Base-by-base conservation (phyloP, 768 basidiomycete species). In the Symmetrospora coprosmae region DNA sequence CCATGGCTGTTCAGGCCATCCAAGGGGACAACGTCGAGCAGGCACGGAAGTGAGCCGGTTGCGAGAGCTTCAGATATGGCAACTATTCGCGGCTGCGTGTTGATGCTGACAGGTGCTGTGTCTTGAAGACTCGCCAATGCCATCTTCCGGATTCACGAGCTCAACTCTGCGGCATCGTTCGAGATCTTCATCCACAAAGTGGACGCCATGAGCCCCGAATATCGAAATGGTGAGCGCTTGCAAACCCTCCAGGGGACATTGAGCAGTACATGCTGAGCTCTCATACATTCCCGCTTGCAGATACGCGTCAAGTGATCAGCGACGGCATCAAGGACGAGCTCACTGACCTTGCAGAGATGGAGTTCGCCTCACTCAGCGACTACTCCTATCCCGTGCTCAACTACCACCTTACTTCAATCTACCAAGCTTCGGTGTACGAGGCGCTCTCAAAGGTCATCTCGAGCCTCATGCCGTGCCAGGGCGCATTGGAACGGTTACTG, bases 131-230 rank as follows among this genome's bases (percentile, higher is more conserved):
- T 88, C 67, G 83, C 90, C 64, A 77, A 83, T 31, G 80, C 83
- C 6, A 84, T 86, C 2, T 85, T 82, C 69, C 77, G 81, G 40
- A 78, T 82, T 38, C 65, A 64, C 38, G 62, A 58, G 5, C 59
- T 62, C 8, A 87, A 86, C 69, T 86, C 83, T 4, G 76, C 78
- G 39, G 80, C 91, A 60, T 80, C 82, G 65, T 78, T 96, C 27
- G 87, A 92, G 70, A 83, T 96, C 31, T 94, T 96, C 67, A 86
- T 91, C 5, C 92, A 96, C 74, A 96, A 97, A 73, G 84, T 87
- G 6, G 92, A 97, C 73, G 85, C 83, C 47, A 75, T 92, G 40
- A 82, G 84, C 60, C 72, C 92, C 66, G 89, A 91, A 64, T 90
- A 92, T 71, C 85, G 88, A 71, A 81, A 85, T 58, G 87, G 87